Evolutionary conservation across 495 filamentous ascomycete species (phyloP).

Genomic region (Podospora pseudopauciseta): DNA sequence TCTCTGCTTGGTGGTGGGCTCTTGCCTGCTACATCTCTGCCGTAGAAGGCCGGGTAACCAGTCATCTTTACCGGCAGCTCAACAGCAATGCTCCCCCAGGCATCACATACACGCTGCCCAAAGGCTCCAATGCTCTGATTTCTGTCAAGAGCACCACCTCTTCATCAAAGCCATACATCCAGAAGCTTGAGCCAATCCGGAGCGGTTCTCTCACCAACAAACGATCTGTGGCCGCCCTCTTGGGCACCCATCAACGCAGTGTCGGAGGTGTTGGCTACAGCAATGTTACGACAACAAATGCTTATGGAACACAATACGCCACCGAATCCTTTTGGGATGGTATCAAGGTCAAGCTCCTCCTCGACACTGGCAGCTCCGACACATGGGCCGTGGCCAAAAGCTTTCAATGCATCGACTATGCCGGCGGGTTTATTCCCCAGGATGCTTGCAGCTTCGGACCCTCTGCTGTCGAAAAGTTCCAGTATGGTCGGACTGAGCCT

Average conservation of each 20-base stretch:
- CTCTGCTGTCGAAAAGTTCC: slow-evolving; percentile 20
- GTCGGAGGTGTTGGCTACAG: slow-evolving; percentile 32
- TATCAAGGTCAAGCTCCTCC: slow-evolving; percentile 35
- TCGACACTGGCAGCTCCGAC: slow-evolving; percentile 66
- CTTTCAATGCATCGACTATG: slow-evolving; percentile 31
- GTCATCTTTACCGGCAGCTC: slow-evolving; percentile 8
- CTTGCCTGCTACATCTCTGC: slow-evolving; percentile 7
- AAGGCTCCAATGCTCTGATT: slow-evolving; percentile 13
- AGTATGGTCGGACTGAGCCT: slow-evolving; percentile 26
- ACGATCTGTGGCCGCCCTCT: slow-evolving; percentile 29
- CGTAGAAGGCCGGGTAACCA: not conserved
- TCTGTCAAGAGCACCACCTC: not conserved
- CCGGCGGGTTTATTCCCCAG: slow-evolving; percentile 23
- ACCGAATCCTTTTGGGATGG: slow-evolving; percentile 33
- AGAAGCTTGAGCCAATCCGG: slow-evolving; percentile 21
- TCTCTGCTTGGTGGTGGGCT: not conserved
- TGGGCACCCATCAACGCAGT: slow-evolving; percentile 34
- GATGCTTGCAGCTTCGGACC: slow-evolving; percentile 31
- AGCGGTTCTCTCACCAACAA: slow-evolving; percentile 18
- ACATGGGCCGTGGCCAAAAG: slow-evolving; percentile 45
- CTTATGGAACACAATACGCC: slow-evolving; percentile 41
- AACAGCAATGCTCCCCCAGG: slow-evolving; percentile 22
- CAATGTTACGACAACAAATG: slow-evolving; percentile 38
- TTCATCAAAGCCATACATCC: slow-evolving; percentile 13
- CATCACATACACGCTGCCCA: slow-evolving; percentile 22